A percentile compares a stretch with the other conserved stretches of the same genome.
Evolutionary conservation across 306 rosid genomes (phyloP).

Genomic region (Hippophae rhamnoides): DNA sequence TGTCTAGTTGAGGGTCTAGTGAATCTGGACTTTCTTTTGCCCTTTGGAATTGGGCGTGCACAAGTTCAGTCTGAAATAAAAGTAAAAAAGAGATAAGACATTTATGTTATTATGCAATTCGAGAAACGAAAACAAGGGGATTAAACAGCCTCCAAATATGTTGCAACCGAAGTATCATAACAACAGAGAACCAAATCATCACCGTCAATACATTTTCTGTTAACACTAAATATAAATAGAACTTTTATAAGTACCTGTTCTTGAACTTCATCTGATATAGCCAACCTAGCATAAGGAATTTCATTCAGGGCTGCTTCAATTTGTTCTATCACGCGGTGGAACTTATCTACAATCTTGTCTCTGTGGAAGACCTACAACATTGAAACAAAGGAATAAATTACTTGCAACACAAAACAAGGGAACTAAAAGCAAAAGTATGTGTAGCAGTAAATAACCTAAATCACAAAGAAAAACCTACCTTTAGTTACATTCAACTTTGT

Average conservation of each 20-base stretch:
- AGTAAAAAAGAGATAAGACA: neutral
- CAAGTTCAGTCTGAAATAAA: slow-evolving; percentile 71
- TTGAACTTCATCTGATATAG: slow-evolving; percentile 79
- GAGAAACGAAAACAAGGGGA: slow-evolving; percentile 2
- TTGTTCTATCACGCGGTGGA: slow-evolving; percentile 45
- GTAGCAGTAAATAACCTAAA: too few relatives aligned
- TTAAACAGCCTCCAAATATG: neutral
- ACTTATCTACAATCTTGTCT: slow-evolving; percentile 41
- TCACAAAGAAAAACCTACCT: too few relatives aligned
- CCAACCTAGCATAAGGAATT: slow-evolving; percentile 52
- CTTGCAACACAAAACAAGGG: too few relatives aligned
- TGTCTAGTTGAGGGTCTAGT: slow-evolving; percentile 56
- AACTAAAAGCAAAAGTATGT: too few relatives aligned
- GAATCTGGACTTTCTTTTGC: slow-evolving; percentile 56
- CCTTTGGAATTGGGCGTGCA: slow-evolving; percentile 83
- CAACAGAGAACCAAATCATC: slow-evolving; percentile 8
- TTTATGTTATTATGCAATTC: slow-evolving; percentile 5
- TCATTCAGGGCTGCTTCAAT: slow-evolving; percentile 60
- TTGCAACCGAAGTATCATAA: neutral
- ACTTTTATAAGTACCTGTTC: slow-evolving; percentile 60
- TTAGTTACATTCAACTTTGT: too few relatives aligned
- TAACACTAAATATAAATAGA: neutral
- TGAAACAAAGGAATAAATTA: neutral
- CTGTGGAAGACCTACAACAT: slow-evolving; percentile 47
- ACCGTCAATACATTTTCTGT: neutral